Evolutionary conservation across 202 grass and related monocot genomes (phyloP), one percentile per base, ranked within the genome.

Genomic region (Carex sylvatica): DNA sequence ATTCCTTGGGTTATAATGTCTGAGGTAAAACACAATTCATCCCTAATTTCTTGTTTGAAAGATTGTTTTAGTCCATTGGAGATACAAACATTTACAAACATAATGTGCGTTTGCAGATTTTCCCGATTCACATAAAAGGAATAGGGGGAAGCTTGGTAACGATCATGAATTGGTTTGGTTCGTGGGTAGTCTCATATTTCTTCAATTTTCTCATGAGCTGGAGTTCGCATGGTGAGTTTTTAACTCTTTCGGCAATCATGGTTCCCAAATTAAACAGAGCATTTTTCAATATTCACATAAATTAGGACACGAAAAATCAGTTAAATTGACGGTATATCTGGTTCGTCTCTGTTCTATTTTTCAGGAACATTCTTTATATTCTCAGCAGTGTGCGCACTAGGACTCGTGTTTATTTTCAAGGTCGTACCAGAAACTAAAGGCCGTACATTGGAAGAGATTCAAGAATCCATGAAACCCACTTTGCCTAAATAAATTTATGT

Each of bases 141-240:
- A 80, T 83, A 1, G 87, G 81, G 20, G 90, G 90, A 79, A 89
- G 90, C 66, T 79, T 92, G 26, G 90, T 92, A 2, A 92, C 84
- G 33, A 70, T 93, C 53, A 87, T 87, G 81, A 93, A 85, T 65
- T 93, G 86, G 91, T 93, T 87, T 47, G 78, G 84, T 66, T 93
- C 91, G 10, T 83, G 82, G 82, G 84, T 73, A 44, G 88, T 91
- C 31, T 90, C 84, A 31, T 93, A 83, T 75, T 89, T 86, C 33
- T 91, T 93, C 86, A 93, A 93, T 65, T 93, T 91, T 68, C 79
- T 91, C 52, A 91, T 93, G 88, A 85, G 79, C 77, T 93, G 91
- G 91, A 93, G 86, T 85, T 77, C 86, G 62, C 74, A 85, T 65
- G 91, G 91, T 87, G 19, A 90, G 60, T 44, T 3, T 56, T 80